phyloP scores from a whole-genome alignment of 1,284 basidiomycete species.

The Sporisorium reilianum region DNA sequence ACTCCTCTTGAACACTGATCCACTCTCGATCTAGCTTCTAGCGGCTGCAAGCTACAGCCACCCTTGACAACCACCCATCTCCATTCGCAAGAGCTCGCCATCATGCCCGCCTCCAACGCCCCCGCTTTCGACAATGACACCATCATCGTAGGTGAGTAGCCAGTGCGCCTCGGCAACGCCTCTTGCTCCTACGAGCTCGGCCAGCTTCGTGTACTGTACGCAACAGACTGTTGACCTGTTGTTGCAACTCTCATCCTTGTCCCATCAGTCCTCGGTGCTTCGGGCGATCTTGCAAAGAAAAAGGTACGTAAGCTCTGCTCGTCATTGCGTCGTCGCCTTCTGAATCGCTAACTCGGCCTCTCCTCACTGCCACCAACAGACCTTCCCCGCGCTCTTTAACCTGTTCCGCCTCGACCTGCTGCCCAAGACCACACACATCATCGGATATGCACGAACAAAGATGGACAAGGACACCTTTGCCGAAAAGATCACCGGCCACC shows the following conservation, averaged over 20 bases:
- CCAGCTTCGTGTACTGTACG: too few relatives aligned
- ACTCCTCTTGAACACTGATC: neutral
- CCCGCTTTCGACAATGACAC: conserved; percentile 61
- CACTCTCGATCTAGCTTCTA: neutral
- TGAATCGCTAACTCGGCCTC: too few relatives aligned
- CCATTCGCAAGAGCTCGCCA: conserved; percentile 5
- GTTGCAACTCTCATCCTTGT: neutral
- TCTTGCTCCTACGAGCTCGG: neutral
- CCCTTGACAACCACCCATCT: neutral
- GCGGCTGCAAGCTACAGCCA: neutral
- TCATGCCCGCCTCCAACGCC: conserved; percentile 44
- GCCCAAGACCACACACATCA: conserved; percentile 63
- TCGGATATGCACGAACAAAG: conserved; percentile 70
- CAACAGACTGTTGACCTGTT: too few relatives aligned
- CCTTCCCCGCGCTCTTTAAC: conserved; percentile 67
- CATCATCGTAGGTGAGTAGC: conserved; percentile 64
- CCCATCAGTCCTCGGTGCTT: conserved; percentile 87
- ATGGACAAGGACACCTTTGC: conserved; percentile 67
- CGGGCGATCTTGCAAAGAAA: conserved; percentile 98
- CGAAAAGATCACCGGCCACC: conserved; percentile 56
- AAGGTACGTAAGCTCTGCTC: conserved; percentile 75
- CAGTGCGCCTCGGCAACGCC: neutral
- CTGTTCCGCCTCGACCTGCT: conserved; percentile 61
- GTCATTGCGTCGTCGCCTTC: too few relatives aligned
- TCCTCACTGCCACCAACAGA: conserved; percentile 38